These are phyloP conservation scores for Pleurotus citrinopileatus DNA, from an alignment of 768 basidiomycete genomes.

Conservation along the genomic window DNA sequence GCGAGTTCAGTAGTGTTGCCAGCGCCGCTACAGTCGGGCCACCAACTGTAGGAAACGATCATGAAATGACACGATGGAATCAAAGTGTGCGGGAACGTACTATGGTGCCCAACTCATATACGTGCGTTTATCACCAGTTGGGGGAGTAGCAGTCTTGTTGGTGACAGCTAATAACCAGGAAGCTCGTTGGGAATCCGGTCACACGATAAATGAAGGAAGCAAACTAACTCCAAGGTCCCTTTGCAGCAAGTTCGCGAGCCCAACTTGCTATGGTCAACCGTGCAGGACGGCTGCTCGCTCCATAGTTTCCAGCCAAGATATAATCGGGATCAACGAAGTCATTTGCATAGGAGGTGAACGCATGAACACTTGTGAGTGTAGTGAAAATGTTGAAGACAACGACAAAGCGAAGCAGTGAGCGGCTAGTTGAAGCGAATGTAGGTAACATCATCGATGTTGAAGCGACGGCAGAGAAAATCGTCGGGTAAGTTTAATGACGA, in stretches of 20 bases:
- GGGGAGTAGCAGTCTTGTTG: conserved; percentile 42
- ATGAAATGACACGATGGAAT: not conserved
- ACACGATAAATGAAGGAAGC: not conserved
- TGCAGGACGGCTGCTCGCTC: conserved; percentile 39
- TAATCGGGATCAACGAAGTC: conserved; percentile 54
- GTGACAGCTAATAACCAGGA: conserved; percentile 39
- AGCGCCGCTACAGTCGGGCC: conserved; percentile 60
- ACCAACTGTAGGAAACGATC: conserved; percentile 36
- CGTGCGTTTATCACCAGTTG: conserved; percentile 54
- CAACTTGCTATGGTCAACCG: conserved; percentile 42
- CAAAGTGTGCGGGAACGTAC: conserved; percentile 35
- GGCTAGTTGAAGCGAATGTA: conserved; percentile 9
- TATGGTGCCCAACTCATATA: conserved; percentile 74
- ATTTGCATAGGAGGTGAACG: conserved; percentile 46
- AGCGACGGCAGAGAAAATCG: not conserved
- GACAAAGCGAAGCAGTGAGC: conserved; percentile 24
- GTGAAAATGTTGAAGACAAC: conserved; percentile 18
- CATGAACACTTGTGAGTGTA: conserved; percentile 15
- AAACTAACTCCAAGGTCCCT: conserved; percentile 58
- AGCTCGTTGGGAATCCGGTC: not conserved
- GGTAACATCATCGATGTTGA: not conserved
- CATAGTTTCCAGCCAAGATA: conserved; percentile 40
- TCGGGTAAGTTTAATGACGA: not conserved
- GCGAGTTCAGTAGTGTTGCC: conserved; percentile 57
- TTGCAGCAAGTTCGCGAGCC: conserved; percentile 39